Base-by-base conservation (phyloP, 768 basidiomycete genomes). In the Tylopilus subfusipes region DNA sequence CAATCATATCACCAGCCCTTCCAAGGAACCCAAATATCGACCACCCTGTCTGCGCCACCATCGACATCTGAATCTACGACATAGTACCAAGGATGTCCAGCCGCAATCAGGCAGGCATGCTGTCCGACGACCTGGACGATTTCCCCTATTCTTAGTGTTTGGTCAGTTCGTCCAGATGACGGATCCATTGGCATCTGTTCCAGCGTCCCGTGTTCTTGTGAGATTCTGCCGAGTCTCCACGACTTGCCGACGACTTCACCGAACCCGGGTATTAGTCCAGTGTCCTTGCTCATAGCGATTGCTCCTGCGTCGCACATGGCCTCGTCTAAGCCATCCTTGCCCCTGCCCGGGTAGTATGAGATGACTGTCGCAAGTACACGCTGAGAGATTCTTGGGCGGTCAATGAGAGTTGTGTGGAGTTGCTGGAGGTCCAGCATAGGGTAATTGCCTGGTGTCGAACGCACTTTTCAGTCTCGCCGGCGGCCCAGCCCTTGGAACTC, bases 11-110 rank as follows among this genome's bases (percentile, higher is more conserved):
- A 95, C 92, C 92, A 93, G 0, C 90, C 91, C 70, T 93, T 95
- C 88, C 90, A 92, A 8, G 90, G 82, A 42, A 92, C 84, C 92
- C 92, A 93, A 27, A 93, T 73, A 68, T 93, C 91, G 19, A 85
- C 82, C 9, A 92, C 83, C 27, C 58, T 67, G 36, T 78, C 75
- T 34, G 69, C 72, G 16, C 78, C 79, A 21, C 71, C 75, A 18
- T 74, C 75, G 29, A 74, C 66, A n/a, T 74, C 75, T 8, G 81
- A 81, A 59, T 93, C 91, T 3, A 93, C 83, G 19, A 93, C 74
- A 64, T 93, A 93, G 67, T 85, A 90, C 90, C 88, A 93, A 1
- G 86, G 84, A 63, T 88, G 82, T 3, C 81, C 84, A 19, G 93
- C 90, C 19, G 88, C 79, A 43, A 84, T 90, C 60, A 93, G 67